These are phyloP conservation scores for Silene noctiflora DNA, from an alignment of 179 eudicot genomes.

Conservation along the genomic window DNA sequence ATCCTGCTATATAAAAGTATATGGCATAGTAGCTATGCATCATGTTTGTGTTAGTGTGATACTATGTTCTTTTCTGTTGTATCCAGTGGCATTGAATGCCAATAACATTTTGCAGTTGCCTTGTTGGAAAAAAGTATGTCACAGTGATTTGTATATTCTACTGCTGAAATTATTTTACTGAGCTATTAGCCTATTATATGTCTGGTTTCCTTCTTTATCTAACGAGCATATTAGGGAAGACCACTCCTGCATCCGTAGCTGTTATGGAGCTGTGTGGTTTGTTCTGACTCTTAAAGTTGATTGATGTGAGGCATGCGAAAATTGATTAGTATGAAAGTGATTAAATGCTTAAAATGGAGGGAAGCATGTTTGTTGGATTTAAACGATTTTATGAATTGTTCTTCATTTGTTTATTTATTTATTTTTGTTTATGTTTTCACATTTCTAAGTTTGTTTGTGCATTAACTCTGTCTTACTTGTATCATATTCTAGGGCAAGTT, in stretches of 20 bases:
- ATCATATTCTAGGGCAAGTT: constrained; percentile 63
- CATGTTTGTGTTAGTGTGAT: no score
- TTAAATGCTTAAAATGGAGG: no score
- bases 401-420: no score
- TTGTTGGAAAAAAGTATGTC: not conserved
- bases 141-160: no score
- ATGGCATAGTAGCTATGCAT: no score
- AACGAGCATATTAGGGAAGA: not conserved
- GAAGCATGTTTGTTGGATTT: not conserved
- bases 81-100: not conserved
- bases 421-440: not conserved
- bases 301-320: not conserved
- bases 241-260: not conserved
- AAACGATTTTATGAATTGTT: not conserved
- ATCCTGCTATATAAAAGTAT: no score
- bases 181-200: not conserved
- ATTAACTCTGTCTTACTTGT: not conserved
- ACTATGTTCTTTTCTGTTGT: not conserved
- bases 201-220: not conserved
- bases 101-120: not conserved
- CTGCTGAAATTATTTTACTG: not conserved
- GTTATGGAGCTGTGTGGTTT: no score
- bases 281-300: no score
- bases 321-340: not conserved
- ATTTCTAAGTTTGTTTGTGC: no score